Evolutionary conservation across 1,284 basidiomycete genomes (phyloP), one percentile per base, ranked within the genome.

Genomic region (Athelia sp.): DNA sequence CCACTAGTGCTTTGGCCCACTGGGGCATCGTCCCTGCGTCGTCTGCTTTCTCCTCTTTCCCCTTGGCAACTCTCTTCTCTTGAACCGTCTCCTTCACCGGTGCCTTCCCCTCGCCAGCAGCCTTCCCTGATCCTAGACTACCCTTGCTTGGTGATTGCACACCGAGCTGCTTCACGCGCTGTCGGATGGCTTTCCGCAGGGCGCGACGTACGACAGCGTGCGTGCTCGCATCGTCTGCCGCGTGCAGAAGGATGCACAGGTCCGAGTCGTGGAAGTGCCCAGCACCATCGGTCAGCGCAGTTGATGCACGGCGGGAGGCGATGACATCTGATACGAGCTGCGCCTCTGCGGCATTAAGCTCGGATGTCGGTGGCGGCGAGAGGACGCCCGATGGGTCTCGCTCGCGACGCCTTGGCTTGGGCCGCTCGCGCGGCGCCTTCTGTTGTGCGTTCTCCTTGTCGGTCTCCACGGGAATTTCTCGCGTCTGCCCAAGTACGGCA

Each of bases 91-190:
- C 26, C 26, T 29, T 13, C 4, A 4, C 26, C 26, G 13, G 26
- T 13, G 26, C 26, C 26, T 29, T 29, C 26, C 6, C 26, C 40
- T 36, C 44, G 23, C 14, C 54, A 29, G 10, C 55, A 26, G 15
- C 24, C 43, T 46, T 26, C 19, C 43, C 50, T 38, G 42, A 55
- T 21, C 44, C 17, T 43, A 9, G 32, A 42, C 56, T 71, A 9
- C 55, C 86, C 87, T 71, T 90, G 86, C 52, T 77, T 79, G 58
- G 91, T 88, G 81, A 75, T 61, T 86, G 87, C 78, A 90, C 81
- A 17, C 87, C 87, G 49, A 91, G 62, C 61, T 74, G 84, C 74
- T 87, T 90, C 26, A 91, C 81, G 43, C 89, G 71, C 51, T 85
- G 80, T 51, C 84, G 75, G 23, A 91, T 79, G n/a, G 87, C 88